These are phyloP conservation scores for Populus tomentosa DNA, from an alignment of 441 rosid genomes.

Conservation along the genomic window DNA sequence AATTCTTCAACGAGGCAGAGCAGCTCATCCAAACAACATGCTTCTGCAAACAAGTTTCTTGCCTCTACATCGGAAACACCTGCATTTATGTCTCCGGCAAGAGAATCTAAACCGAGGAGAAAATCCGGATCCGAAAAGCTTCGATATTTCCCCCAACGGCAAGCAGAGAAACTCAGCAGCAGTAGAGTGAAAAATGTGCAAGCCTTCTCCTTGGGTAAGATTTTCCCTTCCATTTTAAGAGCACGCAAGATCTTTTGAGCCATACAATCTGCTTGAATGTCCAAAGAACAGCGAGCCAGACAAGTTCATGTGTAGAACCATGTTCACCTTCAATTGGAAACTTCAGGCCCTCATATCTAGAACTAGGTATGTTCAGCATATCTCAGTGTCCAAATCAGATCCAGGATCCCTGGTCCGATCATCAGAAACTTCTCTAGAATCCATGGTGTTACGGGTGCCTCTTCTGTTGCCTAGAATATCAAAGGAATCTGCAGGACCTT, in stretches of 20 bases:
- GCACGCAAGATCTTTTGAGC: constrained; percentile 42
- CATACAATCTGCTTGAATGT: constrained; percentile 31
- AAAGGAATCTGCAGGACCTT: constrained; percentile 24
- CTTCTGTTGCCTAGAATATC: constrained; percentile 18
- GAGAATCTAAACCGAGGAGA: constrained; percentile 37
- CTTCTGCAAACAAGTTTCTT: constrained; percentile 38
- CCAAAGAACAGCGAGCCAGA: constrained; percentile 37
- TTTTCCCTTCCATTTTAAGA: constrained; percentile 54
- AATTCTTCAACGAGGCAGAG: constrained; percentile 58
- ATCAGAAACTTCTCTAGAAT: constrained; percentile 19
- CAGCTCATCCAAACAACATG: constrained; percentile 46
- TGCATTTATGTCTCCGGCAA: constrained; percentile 41
- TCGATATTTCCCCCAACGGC: constrained; percentile 20
- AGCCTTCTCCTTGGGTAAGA: constrained; percentile 58
- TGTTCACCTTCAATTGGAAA: constrained; percentile 22
- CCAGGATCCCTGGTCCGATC: constrained; percentile 21
- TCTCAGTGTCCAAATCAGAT: constrained; percentile 24
- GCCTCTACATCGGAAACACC: constrained; percentile 53
- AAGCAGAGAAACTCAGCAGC: constrained; percentile 49
- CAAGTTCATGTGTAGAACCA: constrained; percentile 30
- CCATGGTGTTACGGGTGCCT: constrained; percentile 13
- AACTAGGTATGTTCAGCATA: constrained; percentile 15
- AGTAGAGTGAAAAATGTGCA: constrained; percentile 61
- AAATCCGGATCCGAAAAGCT: constrained; percentile 29
- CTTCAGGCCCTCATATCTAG: constrained; percentile 17